Evolutionary conservation across 441 rosid species (phyloP).

Genomic region (Corymbia citriodora): DNA sequence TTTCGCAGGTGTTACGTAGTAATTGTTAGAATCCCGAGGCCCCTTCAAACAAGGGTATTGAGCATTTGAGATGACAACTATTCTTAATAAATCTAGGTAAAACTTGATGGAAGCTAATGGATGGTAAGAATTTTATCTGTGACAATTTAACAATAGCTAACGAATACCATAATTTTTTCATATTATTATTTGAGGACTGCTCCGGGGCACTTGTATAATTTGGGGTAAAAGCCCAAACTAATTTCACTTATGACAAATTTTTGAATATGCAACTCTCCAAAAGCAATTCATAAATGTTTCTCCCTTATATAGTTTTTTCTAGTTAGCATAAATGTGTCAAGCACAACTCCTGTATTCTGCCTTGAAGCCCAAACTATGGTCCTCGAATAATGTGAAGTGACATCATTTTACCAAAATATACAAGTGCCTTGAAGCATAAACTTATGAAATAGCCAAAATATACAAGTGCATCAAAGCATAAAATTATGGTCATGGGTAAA

Average conservation of each 20-base stretch:
- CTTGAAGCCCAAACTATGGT: background rate
- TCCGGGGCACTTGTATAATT: background rate
- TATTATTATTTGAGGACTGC: background rate
- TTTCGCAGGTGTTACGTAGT: background rate
- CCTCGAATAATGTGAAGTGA: background rate
- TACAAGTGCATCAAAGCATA: too few relatives aligned
- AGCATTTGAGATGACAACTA: background rate
- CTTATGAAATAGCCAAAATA: too few relatives aligned
- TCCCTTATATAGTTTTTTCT: too few relatives aligned
- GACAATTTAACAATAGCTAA: background rate
- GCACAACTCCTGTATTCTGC: background rate
- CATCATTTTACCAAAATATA: background rate
- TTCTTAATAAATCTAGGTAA: background rate
- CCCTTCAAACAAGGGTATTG: background rate
- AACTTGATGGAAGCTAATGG: background rate
- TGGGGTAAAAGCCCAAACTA: background rate
- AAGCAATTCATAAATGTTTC: too few relatives aligned
- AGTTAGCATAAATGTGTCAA: background rate
- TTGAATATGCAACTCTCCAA: background rate
- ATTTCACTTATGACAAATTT: background rate
- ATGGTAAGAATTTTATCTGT: background rate
- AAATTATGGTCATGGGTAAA: too few relatives aligned
- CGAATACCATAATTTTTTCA: background rate
- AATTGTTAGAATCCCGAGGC: background rate
- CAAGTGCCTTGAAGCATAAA: background rate